Evolutionary conservation across 2,329 filamentous ascomycete species (phyloP), one percentile per base, ranked within the genome.

Genomic region (Beauveria medogensis): DNA sequence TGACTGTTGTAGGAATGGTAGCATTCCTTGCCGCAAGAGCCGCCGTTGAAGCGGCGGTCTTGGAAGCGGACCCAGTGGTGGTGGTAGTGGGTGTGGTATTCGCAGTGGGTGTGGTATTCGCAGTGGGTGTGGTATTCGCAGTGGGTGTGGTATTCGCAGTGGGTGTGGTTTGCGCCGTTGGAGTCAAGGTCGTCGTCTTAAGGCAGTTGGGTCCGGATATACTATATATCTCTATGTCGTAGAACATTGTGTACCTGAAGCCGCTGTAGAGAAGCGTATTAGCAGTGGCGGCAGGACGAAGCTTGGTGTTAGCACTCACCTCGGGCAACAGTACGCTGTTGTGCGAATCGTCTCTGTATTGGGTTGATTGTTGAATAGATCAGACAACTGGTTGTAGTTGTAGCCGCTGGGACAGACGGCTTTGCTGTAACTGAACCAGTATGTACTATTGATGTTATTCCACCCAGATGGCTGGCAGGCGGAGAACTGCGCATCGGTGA

Each of bases 371-470:
- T 56, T 48, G n/a, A 51, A 55, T 18, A 56, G 20, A 26, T 61
- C 59, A 8, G 59, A 61, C 10, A 61, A 28, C 16, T 51, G 52
- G 18, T 55, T 51, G 22, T 61, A 61, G n/a, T 51, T 51, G 52
- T 55, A 61, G 37, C 59, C 59, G 53, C 59, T 61, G 2, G 59
- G 59, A 16, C 59, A 61, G 16, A 52, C 59, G 20, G 59, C 59
- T 40, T 37, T 48, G 40, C 59, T 61, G 53, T 34, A 61, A n/a
- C 44, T 51, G 5, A 56, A 56, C 12, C n/a, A 40, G 53, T 55
- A 34, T 10, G 20, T n/a, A 14, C 10, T 50, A 7, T 51, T 54
- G 26, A 61, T 34, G 16, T 30, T 34, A n/a, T 56, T 41, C 59
- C 59, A 61, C 3, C 59, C 59, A 26, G 59, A 56, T 8, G 59